Evolutionary conservation across 2,329 filamentous ascomycete species (phyloP).

Genomic region (Hypoxylon sp.): DNA sequence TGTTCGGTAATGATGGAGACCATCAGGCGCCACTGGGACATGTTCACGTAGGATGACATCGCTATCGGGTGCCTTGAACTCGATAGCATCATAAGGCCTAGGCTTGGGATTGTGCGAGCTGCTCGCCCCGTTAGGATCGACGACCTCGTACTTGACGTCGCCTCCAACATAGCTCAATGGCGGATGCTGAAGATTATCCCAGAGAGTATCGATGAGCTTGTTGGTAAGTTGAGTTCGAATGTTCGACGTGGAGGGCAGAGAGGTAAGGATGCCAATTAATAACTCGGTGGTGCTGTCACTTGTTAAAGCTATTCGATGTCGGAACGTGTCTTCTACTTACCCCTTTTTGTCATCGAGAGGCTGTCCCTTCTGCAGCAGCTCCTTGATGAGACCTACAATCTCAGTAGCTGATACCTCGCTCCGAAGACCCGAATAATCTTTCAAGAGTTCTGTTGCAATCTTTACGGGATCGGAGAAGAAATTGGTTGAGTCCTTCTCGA

Average conservation of each 20-base stretch:
- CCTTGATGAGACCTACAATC: conserved; percentile 52
- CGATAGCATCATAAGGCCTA: conserved; percentile 53
- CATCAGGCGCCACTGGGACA: conserved; percentile 55
- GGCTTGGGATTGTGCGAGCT: conserved; percentile 51
- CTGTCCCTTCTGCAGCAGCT: conserved; percentile 58
- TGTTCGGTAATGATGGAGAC: conserved; percentile 52
- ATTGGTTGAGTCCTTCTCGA: conserved; percentile 43
- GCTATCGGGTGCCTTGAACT: conserved; percentile 57
- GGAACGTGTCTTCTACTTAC: conserved; percentile 43
- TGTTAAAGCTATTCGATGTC: conserved; percentile 32
- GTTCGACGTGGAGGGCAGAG: conserved; percentile 54
- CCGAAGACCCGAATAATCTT: conserved; percentile 50
- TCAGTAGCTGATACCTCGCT: conserved; percentile 50
- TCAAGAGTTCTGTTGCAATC: conserved; percentile 53
- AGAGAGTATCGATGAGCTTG: conserved; percentile 65
- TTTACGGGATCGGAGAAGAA: conserved; percentile 54
- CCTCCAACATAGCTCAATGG: conserved; percentile 61
- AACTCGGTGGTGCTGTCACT: conserved; percentile 56
- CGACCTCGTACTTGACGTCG: conserved; percentile 57
- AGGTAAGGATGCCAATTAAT: conserved; percentile 57
- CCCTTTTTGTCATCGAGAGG: conserved; percentile 70
- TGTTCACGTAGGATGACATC: conserved; percentile 55
- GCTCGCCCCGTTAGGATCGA: conserved; percentile 50
- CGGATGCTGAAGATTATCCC: conserved; percentile 67
- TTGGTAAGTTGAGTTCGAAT: conserved; percentile 59